These are phyloP conservation scores for Rachicladosporium sp. DNA, from an alignment of 2,329 filamentous ascomycete genomes.

Conservation along the genomic window DNA sequence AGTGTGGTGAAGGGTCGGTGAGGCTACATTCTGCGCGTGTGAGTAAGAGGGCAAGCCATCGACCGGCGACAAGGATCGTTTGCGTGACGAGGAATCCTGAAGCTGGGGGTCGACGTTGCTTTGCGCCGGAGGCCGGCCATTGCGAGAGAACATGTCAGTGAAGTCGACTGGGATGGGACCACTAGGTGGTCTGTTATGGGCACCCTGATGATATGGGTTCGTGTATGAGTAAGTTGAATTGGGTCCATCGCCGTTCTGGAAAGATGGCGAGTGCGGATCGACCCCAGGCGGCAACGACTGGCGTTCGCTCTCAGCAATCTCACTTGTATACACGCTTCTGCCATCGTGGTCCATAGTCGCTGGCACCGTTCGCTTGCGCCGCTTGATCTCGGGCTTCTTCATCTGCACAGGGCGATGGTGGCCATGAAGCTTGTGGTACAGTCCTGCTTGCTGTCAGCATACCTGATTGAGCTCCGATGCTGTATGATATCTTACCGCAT, in stretches of 20 bases:
- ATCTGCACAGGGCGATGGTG: constrained; percentile 90
- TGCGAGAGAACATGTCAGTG: constrained; percentile 18
- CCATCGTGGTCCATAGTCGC: constrained; percentile 40
- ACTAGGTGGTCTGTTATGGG: constrained; percentile 1
- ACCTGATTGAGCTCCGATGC: background rate
- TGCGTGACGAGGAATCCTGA: constrained; percentile 32
- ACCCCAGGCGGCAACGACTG: constrained; percentile 3
- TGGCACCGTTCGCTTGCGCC: constrained; percentile 86
- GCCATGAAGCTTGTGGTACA: constrained; percentile 94
- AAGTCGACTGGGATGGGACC: constrained; percentile 26
- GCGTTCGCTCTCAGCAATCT: constrained; percentile 3
- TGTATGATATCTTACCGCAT: constrained; percentile 56
- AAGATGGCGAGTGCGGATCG: constrained; percentile 2
- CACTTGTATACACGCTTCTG: constrained; percentile 1
- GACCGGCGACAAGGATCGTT: constrained; percentile 52
- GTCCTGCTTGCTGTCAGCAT: constrained; percentile 40
- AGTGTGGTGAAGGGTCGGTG: constrained; percentile 11
- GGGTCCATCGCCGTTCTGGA: background rate
- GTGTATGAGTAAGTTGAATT: background rate
- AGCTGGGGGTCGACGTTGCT: constrained; percentile 10
- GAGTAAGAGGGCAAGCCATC: constrained; percentile 6
- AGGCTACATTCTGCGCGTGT: constrained; percentile 11
- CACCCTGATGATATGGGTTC: constrained; percentile 1
- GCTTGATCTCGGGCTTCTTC: constrained; percentile 97
- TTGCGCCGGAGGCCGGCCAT: background rate